Evolutionary conservation across 495 filamentous ascomycete genomes (phyloP).

Genomic region (Apodospora peruviana): DNA sequence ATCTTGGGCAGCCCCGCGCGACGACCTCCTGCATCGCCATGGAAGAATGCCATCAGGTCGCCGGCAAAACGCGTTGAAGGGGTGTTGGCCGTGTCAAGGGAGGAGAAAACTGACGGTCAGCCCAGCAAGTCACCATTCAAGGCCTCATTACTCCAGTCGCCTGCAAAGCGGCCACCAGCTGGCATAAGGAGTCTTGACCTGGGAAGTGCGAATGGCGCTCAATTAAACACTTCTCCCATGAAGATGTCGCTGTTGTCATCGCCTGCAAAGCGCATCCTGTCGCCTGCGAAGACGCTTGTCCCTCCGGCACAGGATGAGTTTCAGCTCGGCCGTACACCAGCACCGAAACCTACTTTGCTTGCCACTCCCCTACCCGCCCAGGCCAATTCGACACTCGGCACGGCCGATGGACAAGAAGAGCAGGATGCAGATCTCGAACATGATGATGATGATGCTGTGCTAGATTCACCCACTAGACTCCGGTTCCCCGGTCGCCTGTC

Average conservation of each 20-base stretch:
- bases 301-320: conserved; percentile 9
- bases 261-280: conserved; percentile 41
- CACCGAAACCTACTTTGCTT: conserved; percentile 30
- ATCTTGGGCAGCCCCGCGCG: conserved; percentile 44
- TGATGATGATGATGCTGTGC: conserved; percentile 10
- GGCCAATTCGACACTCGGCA: neutral
- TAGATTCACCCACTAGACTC: conserved; percentile 28
- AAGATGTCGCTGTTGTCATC: conserved; percentile 41
- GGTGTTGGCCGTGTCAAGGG: conserved; percentile 3
- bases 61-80: conserved; percentile 39
- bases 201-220: neutral
- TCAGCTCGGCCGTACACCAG: conserved; percentile 3
- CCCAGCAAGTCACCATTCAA: conserved; percentile 26
- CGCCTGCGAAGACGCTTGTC: conserved; percentile 30
- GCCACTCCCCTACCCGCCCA: conserved; percentile 30
- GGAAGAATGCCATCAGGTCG: conserved; percentile 42
- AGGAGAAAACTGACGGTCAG: conserved; percentile 7
- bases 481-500: conserved; percentile 48
- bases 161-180: conserved; percentile 42
- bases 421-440: conserved; percentile 5
- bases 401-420: neutral
- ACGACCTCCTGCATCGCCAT: conserved; percentile 39
- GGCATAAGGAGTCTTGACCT: conserved; percentile 27
- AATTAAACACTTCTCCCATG: conserved; percentile 20
- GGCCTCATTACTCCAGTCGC: conserved; percentile 39